Evolutionary conservation across 2,329 filamentous ascomycete species (phyloP).

Genomic region (Zymoseptoria ardabiliae): DNA sequence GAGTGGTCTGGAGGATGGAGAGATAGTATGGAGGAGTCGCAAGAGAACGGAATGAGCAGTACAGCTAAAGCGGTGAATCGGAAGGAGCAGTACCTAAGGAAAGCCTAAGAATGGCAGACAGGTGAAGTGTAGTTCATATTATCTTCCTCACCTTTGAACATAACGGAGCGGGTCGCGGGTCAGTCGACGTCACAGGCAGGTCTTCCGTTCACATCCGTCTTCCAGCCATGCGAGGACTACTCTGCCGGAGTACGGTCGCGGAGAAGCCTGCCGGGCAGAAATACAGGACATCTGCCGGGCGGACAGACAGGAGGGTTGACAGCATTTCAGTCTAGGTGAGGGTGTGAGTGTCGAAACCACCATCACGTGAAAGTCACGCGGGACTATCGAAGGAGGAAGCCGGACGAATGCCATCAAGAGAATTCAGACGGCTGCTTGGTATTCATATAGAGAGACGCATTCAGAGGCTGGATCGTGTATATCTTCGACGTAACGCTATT

Average conservation of each 20-base stretch:
- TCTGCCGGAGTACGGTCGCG: neutral
- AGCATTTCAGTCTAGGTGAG: neutral
- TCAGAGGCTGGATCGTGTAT: neutral
- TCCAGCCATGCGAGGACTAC: neutral
- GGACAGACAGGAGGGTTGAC: neutral
- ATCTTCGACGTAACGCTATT: neutral
- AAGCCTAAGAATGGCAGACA: neutral
- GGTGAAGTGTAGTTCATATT: neutral
- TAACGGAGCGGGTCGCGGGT: neutral
- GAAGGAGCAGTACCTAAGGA: neutral
- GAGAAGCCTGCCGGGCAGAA: neutral
- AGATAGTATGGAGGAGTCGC: neutral
- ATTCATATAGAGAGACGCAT: too few relatives aligned
- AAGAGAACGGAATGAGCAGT: neutral
- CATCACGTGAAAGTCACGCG: neutral
- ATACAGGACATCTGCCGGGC: neutral
- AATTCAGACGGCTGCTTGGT: neutral
- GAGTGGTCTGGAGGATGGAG: neutral
- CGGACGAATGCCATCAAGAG: neutral
- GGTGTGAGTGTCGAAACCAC: neutral
- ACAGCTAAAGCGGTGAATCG: neutral
- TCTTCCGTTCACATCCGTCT: neutral
- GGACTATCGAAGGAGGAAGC: neutral
- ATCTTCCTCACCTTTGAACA: neutral
- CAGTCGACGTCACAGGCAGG: neutral